Base-by-base conservation (phyloP, 352 stramenopile species). In the Phytophthora vignae region DNA sequence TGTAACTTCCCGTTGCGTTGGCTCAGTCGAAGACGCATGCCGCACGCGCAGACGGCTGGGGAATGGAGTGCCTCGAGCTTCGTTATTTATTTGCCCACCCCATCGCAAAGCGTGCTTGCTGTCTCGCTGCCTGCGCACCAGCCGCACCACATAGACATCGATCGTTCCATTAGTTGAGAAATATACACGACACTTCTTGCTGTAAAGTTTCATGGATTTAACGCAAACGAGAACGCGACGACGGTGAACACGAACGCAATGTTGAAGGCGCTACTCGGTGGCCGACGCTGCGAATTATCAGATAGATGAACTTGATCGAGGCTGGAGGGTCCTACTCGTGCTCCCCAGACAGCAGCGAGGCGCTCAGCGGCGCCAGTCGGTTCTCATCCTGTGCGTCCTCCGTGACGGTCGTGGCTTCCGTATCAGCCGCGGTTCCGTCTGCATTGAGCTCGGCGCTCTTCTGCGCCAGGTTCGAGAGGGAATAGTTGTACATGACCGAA, bases 401-500 rank as follows among this genome's bases (percentile, higher is more conserved):
- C 8, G 60, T 67, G n/a, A 61, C 61, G 9, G 29, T 57, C 38
- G 49, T 64, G 9, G 53, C 50, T 15, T 70, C 67, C 31, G 48
- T 42, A 50, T 78, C 68, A 17, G 46, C 64, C 3, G 66, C 40
- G 6, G 68, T 65, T 11, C 53, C 67, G 54, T 83, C 72, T 12
- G 52, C 63, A 50, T 74, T 84, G 58, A 84, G 69, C 64, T 93
- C 85, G 3, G 75, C 70, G 33, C 73, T 78, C 66, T 90, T 88
- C 55, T 87, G 82, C 19, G 75, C 75, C 60, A 91, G 61, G 38
- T 78, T 84, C 10, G 79, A 83, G 10, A 87, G 77, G 6, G 77
- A 84, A 73, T 91, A 92, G 63, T 91, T 88, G 71, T 93, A 89
- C 83, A 94, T 90, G 59, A 90, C 79, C 27, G 86, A 84, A 68